Base-by-base conservation (phyloP, 768 basidiomycete species). In the Russula virescens region DNA sequence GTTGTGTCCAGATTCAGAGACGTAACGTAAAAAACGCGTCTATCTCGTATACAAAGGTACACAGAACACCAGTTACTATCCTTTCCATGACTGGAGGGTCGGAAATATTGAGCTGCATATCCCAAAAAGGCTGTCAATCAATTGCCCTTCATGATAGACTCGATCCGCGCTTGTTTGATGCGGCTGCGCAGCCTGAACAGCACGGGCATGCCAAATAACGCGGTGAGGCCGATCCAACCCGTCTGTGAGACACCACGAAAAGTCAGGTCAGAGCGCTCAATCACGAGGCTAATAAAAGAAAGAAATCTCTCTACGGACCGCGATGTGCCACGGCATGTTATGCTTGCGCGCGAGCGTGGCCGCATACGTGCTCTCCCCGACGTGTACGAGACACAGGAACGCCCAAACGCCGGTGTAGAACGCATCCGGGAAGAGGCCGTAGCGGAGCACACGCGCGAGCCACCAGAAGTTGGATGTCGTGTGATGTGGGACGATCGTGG, bases 61-160 rank as follows among this genome's bases (percentile, higher is more conserved):
- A 31, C 31, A 31, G 31, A 31, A 8, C 8, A 31, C 31, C 31
- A 3, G 31, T 31, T 31, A 8, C 8, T 8, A 31, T 31, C 31
- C 31, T 31, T 31, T 31, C 31, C 31, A 31, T 8, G 8, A 31
- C 31, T 31, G 5, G 31, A 31, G 8, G 31, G 31, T n/a, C 5
- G 31, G 5, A 31, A 31, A 31, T 31, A 31, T 43, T 19, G 18
- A 43, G 11, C 42, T 14, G 23, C 16, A 38, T n/a, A 9, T 49
- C 0, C 19, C 16, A 31, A 43, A n/a, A 14, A 3, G 13, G 31
- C 23, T 9, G 0, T 16, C 13, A 21, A 31, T 63, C 42, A 87
- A 69, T 88, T 75, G 10, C 81, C 80, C 71, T 91, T 92, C 86
- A 88, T 85, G 4, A 92, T 87, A 31, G 88, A 89, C 60, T 89